Evolutionary conservation across 345 rosid species (phyloP), one percentile per base, ranked within the genome.

Genomic region (Erysimum cheiranthoides): DNA sequence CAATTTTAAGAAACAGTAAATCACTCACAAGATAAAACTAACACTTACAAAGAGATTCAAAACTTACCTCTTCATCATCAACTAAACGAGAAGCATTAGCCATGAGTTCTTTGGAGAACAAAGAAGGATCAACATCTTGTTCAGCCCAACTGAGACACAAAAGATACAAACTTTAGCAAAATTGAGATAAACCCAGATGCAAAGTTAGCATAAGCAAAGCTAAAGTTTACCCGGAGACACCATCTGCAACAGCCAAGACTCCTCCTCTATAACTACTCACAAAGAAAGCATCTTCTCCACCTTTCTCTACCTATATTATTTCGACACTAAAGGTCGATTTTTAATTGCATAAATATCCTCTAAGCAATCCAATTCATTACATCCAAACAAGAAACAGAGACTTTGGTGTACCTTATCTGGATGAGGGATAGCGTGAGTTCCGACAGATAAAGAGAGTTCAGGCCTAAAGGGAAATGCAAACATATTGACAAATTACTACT

Each of bases 211-310:
- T 4, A 61, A 61, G 32, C 21, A 69, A 68, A 51, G 60, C 27
- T 52, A 63, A 11, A n/a, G 59, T 25, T 35, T 54, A 91, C 97
- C 98, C 87, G 16, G 98, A 93, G 74, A 93, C 97, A 68, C 97
- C 97, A 64, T 90, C 98, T 62, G 98, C 97, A 75, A 90, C 87
- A 68, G 98, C 95, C 53, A 91, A 76, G 65, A 91, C 92, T 61
- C 96, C 94, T 10, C 97, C 93, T 71, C 82, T 82, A 51, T 65
- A 81, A 78, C 79, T 71, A 80, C 96, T 87, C 5, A 88, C 86
- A 62, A 93, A 82, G 77, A 87, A 84, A 57, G 98, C 96, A 84
- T 89, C 93, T 80, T 91, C 98, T 2, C 98, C 98, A 5, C 96
- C 97, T 86, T 73, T 88, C 17, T 85, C 96, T 28, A 85, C 86